Evolutionary conservation across 768 basidiomycete species (phyloP).

Genomic region (Pleurotus cornucopiae): DNA sequence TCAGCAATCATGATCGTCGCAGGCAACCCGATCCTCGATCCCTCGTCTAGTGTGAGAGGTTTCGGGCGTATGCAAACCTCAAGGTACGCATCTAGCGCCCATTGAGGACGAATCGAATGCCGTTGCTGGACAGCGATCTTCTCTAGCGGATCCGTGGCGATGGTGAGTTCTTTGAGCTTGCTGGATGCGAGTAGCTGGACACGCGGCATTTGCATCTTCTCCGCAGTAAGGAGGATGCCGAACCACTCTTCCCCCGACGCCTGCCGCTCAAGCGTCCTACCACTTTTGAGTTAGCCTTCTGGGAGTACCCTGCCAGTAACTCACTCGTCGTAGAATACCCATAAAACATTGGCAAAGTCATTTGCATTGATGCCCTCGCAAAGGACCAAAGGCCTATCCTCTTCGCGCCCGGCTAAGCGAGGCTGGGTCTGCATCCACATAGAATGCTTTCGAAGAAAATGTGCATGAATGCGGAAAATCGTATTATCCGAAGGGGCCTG

Average conservation of each 20-base stretch:
- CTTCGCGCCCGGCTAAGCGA: background rate
- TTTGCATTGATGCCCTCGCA: background rate
- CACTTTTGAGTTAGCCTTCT: background rate
- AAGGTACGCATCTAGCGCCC: background rate
- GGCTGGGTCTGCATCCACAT: background rate
- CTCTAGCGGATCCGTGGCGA: background rate
- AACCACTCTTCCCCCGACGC: background rate
- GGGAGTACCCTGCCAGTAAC: background rate
- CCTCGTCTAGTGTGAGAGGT: background rate
- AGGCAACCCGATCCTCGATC: background rate
- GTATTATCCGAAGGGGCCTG: background rate
- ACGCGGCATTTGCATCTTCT: background rate
- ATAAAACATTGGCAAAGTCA: background rate
- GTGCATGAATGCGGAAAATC: background rate
- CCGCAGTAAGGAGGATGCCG: background rate
- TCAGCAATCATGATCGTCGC: background rate
- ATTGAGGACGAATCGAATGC: background rate
- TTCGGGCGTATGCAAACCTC: background rate
- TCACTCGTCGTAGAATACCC: background rate
- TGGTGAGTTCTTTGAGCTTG: background rate
- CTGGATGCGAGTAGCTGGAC: background rate
- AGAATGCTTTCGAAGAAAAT: background rate
- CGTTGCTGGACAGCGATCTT: background rate
- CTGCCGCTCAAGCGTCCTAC: background rate
- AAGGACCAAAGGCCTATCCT: background rate